These are phyloP conservation scores for Candida maesae DNA, from an alignment of 805 yeast species.

Conservation along the genomic window DNA sequence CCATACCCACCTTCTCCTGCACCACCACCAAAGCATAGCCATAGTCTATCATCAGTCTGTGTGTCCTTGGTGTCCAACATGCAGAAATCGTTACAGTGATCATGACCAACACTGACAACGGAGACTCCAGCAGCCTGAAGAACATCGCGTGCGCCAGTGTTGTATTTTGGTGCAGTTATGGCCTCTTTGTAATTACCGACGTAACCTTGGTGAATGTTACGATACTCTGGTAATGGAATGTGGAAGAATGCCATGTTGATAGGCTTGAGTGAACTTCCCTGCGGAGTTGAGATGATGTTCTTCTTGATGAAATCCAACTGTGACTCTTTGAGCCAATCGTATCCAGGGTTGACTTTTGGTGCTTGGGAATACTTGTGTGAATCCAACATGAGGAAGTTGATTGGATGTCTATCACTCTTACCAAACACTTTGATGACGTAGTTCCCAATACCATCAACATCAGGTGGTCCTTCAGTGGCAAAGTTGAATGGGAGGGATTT, in stretches of 20 bases:
- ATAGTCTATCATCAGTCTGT: constrained; percentile 34
- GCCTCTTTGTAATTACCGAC: constrained; percentile 70
- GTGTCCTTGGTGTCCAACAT: constrained; percentile 45
- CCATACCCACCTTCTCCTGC: constrained; percentile 96
- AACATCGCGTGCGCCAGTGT: constrained; percentile 60
- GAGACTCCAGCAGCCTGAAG: constrained; percentile 66
- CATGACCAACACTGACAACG: constrained; percentile 86
- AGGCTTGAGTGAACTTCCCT: constrained; percentile 30
- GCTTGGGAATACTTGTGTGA: constrained; percentile 71
- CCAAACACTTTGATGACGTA: constrained; percentile 51
- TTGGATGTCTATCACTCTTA: constrained; percentile 34
- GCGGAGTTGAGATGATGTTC: too few relatives aligned
- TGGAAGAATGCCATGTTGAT: constrained; percentile 90
- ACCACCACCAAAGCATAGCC: constrained; percentile 95
- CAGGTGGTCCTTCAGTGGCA: constrained; percentile 58
- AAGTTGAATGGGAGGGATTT: constrained; percentile 63
- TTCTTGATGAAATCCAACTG: constrained; percentile 58
- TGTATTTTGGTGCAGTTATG: constrained; percentile 70
- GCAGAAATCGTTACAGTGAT: constrained; percentile 93
- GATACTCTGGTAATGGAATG: constrained; percentile 86
- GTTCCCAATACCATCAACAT: constrained; percentile 81
- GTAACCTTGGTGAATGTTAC: constrained; percentile 40
- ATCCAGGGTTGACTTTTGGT: constrained; percentile 70
- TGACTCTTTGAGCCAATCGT: constrained; percentile 76
- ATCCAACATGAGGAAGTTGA: constrained; percentile 74